Evolutionary conservation across 192 early-diverging fungal genomes (phyloP), one percentile per base, ranked within the genome.

Genomic region (Entrophospora sp.): DNA sequence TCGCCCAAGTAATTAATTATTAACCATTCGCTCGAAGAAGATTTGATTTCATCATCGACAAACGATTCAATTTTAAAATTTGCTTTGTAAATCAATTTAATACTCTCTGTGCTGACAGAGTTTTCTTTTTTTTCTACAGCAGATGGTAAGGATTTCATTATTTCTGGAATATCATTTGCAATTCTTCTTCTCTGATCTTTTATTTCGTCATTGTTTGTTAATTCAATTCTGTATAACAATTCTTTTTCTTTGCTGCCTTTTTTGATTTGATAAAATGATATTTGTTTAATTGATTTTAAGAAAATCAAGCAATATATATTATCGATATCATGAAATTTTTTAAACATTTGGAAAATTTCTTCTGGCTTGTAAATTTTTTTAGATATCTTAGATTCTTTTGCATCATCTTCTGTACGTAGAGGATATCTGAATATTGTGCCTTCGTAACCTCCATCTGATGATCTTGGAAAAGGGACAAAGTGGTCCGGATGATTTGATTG

Each of bases 381-480:
- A 4, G 75, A 72, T 1, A 77, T 43, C 7, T 59, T 10, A 1
- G 75, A 77, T 3, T 10, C 32, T 18, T 46, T 27, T 34, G 74
- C 70, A 40, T 72, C 70, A 0, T 43, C 60, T 14, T 60, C 10
- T n/a, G 75, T 77, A n/a, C 74, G 71, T 4, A 77, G 61, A 10
- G 75, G 73, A 46, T 71, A 75, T 5, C 75, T 64, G 24, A 77
- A 77, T 12, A 77, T 40, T 0, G 75, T 77, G 20, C 75, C 75
- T 9, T 56, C 10, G 51, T 68, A 77, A 3, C 59, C 10, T 13
- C 40, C 43, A n/a, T 71, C 49, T 1, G 66, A 62, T 30, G 55
- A 22, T 3, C 34, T 61, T 2, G 55, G 20, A 57, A 77, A 75
- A 0, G 66, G 5, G 22, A 38, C 64, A 9, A 77, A 60, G 18